A percentile compares a stretch with the other conserved stretches of the same genome.
These are phyloP conservation scores for Musa acuminata DNA, from an alignment of 176 grass and related monocot species.

Conservation along the genomic window DNA sequence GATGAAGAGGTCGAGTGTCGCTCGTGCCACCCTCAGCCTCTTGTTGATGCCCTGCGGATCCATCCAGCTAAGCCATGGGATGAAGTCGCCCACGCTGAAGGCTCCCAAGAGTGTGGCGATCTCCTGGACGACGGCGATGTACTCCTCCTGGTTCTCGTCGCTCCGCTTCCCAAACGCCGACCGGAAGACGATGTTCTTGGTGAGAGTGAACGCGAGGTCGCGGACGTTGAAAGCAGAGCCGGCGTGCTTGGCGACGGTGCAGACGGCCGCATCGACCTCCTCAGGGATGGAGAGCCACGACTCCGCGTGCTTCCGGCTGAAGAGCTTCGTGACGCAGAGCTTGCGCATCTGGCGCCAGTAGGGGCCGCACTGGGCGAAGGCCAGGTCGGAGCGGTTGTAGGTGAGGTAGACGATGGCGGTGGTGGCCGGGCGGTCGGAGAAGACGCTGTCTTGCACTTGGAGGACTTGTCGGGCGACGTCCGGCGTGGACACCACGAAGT, in stretches of 20 bases:
- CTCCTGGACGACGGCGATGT: slow-evolving; percentile 77
- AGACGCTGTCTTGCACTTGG: slow-evolving; percentile 75
- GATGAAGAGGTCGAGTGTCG: slow-evolving; percentile 61
- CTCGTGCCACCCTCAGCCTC: slow-evolving; percentile 42
- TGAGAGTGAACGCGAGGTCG: slow-evolving; percentile 67
- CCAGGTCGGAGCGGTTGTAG: slow-evolving; percentile 77
- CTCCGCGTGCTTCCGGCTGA: slow-evolving; percentile 67
- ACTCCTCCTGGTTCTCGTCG: slow-evolving; percentile 47
- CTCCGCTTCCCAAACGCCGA: slow-evolving; percentile 59
- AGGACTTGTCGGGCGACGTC: slow-evolving; percentile 76
- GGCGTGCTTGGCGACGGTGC: slow-evolving; percentile 23
- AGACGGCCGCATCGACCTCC: slow-evolving; percentile 34
- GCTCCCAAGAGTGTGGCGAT: slow-evolving; percentile 78
- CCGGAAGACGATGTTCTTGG: slow-evolving; percentile 70
- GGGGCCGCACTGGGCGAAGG: slow-evolving; percentile 88
- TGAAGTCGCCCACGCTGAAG: slow-evolving; percentile 79
- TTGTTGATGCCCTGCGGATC: slow-evolving; percentile 58
- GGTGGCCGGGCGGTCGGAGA: slow-evolving; percentile 77
- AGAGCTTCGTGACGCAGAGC: slow-evolving; percentile 78
- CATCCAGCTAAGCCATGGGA: slow-evolving; percentile 65
- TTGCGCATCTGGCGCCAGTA: slow-evolving; percentile 98
- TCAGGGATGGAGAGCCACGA: slow-evolving; percentile 71
- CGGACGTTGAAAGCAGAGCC: slow-evolving; percentile 50
- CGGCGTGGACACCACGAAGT: slow-evolving; percentile 63
- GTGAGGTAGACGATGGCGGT: slow-evolving; percentile 61